phyloP scores from a whole-genome alignment of 108 stramenopile genomes.

The Craspedostauros australis region DNA sequence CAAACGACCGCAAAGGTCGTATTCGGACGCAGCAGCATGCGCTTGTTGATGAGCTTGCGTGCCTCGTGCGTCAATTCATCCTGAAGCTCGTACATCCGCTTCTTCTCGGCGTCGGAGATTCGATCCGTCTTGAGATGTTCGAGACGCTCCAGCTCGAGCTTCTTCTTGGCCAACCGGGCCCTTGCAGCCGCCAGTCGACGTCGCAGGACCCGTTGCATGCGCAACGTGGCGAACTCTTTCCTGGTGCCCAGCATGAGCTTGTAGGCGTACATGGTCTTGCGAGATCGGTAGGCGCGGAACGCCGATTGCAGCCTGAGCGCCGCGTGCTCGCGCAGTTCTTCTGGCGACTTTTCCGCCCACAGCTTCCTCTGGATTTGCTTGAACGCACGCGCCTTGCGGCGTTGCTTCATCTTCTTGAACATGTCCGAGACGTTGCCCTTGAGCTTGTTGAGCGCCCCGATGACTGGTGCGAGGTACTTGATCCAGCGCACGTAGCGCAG shows the following conservation, averaged over 20 bases:
- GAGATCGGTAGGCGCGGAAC: slow-evolving; percentile 32
- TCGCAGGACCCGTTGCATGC: slow-evolving; percentile 24
- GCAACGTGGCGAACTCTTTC: slow-evolving; percentile 17
- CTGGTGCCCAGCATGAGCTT: slow-evolving; percentile 15
- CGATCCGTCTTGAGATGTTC: slow-evolving; percentile 7
- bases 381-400: slow-evolving; percentile 26
- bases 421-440: slow-evolving; percentile 42
- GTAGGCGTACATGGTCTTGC: slow-evolving; percentile 23
- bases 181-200: slow-evolving; percentile 2
- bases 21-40: slow-evolving; percentile 60
- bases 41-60: slow-evolving; percentile 26
- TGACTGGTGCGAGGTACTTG: slow-evolving; percentile 59
- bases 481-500: slow-evolving; percentile 37
- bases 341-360: slow-evolving; percentile 14
- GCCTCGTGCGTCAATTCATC: slow-evolving; percentile 34
- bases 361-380: slow-evolving; percentile 18
- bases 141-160: slow-evolving; percentile 18
- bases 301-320: slow-evolving; percentile 46
- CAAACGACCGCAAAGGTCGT: slow-evolving; percentile 64
- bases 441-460: slow-evolving; percentile 61
- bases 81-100: slow-evolving; percentile 42
- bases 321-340: slow-evolving; percentile 30
- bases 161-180: slow-evolving; percentile 5
- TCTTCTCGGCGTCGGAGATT: slow-evolving; percentile 15
- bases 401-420: slow-evolving; percentile 37